Conservation (phyloP, 2,329 filamentous ascomycete species). For the Alternaria viburni region DNA sequence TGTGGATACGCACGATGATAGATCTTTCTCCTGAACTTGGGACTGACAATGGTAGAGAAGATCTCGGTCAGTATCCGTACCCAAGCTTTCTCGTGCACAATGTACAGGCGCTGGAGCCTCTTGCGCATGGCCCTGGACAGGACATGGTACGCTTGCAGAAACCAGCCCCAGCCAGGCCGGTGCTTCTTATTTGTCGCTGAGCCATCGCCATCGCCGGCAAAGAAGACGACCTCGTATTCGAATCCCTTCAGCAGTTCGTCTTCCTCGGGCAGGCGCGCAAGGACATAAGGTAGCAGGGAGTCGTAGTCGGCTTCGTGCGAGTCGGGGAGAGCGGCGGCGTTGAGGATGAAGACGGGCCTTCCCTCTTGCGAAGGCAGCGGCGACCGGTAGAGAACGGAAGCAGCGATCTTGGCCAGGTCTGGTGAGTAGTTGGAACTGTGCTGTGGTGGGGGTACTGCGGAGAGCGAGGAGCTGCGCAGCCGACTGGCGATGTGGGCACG, state of each 20-base stretch:
- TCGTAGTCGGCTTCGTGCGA: slow-evolving; percentile 62
- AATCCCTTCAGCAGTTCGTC: slow-evolving; percentile 61
- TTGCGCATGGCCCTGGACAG: slow-evolving; percentile 62
- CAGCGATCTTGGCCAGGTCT: slow-evolving; percentile 56
- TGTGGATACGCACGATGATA: slow-evolving; percentile 55
- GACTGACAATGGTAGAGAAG: slow-evolving; percentile 63
- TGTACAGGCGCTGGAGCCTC: slow-evolving; percentile 61
- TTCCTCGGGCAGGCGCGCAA: slow-evolving; percentile 61
- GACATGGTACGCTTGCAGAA: slow-evolving; percentile 63
- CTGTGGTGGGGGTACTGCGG: slow-evolving; percentile 54
- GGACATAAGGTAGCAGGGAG: slow-evolving; percentile 60
- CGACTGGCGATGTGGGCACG: slow-evolving; percentile 47
- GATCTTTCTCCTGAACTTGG: slow-evolving; percentile 64
- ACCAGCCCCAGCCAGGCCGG: slow-evolving; percentile 62
- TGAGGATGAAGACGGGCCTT: slow-evolving; percentile 61
- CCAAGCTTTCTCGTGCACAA: slow-evolving; percentile 65
- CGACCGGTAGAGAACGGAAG: slow-evolving; percentile 62
- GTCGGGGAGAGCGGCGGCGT: slow-evolving; percentile 63
- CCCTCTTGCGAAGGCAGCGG: slow-evolving; percentile 58
- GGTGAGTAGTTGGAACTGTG: slow-evolving; percentile 56
- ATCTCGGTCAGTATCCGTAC: slow-evolving; percentile 62
- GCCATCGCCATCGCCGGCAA: slow-evolving; percentile 60
- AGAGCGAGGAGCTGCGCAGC: slow-evolving; percentile 54
- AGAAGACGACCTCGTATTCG: slow-evolving; percentile 64
- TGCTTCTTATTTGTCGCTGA: slow-evolving; percentile 55